These are phyloP conservation scores for Pleurotus tuber-regium DNA, from an alignment of 768 basidiomycete species.

Conservation along the genomic window DNA sequence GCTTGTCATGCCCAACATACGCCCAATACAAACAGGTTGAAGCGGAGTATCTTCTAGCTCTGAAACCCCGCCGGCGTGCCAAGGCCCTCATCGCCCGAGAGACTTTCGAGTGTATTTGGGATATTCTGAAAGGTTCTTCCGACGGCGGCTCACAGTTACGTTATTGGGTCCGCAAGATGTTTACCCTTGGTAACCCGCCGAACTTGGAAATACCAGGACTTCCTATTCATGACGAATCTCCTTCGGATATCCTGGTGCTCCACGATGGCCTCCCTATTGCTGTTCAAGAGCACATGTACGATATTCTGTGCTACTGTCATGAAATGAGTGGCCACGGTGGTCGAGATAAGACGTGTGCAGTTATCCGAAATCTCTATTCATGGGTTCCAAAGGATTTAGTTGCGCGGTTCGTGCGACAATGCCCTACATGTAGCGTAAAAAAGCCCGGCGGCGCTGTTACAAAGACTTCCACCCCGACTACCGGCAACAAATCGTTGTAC, in stretches of 20 bases:
- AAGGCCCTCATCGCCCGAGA: constrained; percentile 74
- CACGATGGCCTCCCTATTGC: constrained; percentile 76
- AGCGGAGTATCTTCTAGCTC: constrained; percentile 51
- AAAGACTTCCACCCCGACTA: background rate
- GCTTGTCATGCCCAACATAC: constrained; percentile 41
- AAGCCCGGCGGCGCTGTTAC: constrained; percentile 33
- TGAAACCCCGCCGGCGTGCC: constrained; percentile 51
- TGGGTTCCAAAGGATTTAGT: constrained; percentile 87
- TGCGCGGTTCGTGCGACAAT: constrained; percentile 72
- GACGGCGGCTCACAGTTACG: constrained; percentile 62
- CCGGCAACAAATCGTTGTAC: background rate
- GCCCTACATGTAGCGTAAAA: constrained; percentile 68
- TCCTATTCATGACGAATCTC: constrained; percentile 4
- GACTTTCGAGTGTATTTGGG: constrained; percentile 73
- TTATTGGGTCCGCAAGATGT: constrained; percentile 86
- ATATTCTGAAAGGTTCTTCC: constrained; percentile 56
- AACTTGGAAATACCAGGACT: constrained; percentile 17
- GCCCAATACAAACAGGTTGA: constrained; percentile 60
- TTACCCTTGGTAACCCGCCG: constrained; percentile 41
- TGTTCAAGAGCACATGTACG: constrained; percentile 75
- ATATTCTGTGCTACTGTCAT: constrained; percentile 74
- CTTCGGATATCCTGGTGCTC: constrained; percentile 49
- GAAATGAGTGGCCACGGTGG: constrained; percentile 66
- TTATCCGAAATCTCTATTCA: constrained; percentile 68
- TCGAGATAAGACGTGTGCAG: constrained; percentile 72